Base-by-base conservation (phyloP, 2,329 filamentous ascomycete species). In the Amauroascus niger region DNA sequence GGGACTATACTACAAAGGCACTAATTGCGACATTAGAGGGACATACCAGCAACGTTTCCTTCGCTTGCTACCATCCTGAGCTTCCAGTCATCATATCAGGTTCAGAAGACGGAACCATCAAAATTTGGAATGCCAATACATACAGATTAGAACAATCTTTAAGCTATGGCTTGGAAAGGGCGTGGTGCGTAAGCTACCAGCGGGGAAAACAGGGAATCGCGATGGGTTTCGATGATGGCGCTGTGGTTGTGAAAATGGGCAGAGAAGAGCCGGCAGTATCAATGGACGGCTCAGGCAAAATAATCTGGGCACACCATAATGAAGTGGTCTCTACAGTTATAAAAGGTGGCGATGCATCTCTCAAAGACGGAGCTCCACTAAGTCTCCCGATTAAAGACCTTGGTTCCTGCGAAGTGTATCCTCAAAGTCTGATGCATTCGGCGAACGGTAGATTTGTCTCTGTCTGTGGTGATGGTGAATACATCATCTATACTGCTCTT, bases 1-100 rank as follows among this genome's bases (percentile, higher is more conserved):
- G 93, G 91, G 93, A 98, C 68, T 97, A 98, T 76, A 97, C 91
- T 11, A 97, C 90, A 47, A 98, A 98, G 74, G 93, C 89, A 11
- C 77, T 97, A 60, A 96, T 97, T 67, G 93, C 93, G 28, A 97
- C 91, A 2, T 79, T 98, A 46, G 93, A 98, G 71, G 93, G 93
- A 26, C 93, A 98, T 71, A 95, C 89, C 28, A 95, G 90, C 71
- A 98, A 98, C 65, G 93, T 98, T 46, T 96, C 90, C 2, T 98
- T 97, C 66, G 93, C 93, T 48, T 94, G 90, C 71, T 98, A 97
- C 68, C 93, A 98, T 71, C 93, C 93, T 1, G 91, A 97, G 71
- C 76, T 98, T 47, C 93, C 93, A 1, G 85, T 98, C 60, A 98
- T 98, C 65, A 91, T 98, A 54, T 97, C 93, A 22, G 93, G 93